A percentile compares a stretch with the other conserved stretches of the same genome.
phyloP scores from a whole-genome alignment of 139 green algal genomes.

The Zygnema cylindricum region DNA sequence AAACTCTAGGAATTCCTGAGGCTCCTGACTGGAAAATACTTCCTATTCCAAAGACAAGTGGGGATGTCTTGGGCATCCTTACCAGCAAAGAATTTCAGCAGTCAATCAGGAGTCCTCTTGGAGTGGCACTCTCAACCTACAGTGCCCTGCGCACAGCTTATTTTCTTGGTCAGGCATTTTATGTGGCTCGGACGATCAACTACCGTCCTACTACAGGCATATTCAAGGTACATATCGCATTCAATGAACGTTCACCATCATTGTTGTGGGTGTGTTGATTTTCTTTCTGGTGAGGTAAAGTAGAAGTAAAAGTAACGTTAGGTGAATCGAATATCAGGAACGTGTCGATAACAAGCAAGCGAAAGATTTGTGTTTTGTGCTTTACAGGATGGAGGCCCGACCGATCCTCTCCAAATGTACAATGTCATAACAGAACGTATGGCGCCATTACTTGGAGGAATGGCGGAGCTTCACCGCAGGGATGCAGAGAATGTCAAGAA shows the following conservation, averaged over 20 bases:
- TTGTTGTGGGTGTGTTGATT: too few relatives aligned
- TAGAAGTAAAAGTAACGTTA: too few relatives aligned
- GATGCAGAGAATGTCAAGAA: slow-evolving; percentile 15
- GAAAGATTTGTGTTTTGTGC: too few relatives aligned
- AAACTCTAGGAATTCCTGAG: background rate
- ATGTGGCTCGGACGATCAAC: background rate
- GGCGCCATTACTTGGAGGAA: background rate
- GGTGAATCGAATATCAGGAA: too few relatives aligned
- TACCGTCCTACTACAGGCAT: slow-evolving; percentile 37
- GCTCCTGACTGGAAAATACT: background rate
- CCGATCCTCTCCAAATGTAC: background rate
- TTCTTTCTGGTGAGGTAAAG: too few relatives aligned
- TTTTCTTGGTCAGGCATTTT: background rate
- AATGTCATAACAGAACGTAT: background rate
- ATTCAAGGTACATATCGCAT: slow-evolving; percentile 1
- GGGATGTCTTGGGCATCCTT: background rate
- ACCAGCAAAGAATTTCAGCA: background rate
- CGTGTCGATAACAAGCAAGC: too few relatives aligned
- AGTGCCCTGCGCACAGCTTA: slow-evolving; percentile 9
- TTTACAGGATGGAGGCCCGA: background rate
- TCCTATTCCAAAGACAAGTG: slow-evolving; percentile 7
- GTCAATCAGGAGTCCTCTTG: background rate
- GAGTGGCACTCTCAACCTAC: background rate
- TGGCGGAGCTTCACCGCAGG: slow-evolving; percentile 21
- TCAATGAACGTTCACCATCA: too few relatives aligned